phyloP scores from a whole-genome alignment of 805 yeast species.

The Candida berthetii region DNA sequence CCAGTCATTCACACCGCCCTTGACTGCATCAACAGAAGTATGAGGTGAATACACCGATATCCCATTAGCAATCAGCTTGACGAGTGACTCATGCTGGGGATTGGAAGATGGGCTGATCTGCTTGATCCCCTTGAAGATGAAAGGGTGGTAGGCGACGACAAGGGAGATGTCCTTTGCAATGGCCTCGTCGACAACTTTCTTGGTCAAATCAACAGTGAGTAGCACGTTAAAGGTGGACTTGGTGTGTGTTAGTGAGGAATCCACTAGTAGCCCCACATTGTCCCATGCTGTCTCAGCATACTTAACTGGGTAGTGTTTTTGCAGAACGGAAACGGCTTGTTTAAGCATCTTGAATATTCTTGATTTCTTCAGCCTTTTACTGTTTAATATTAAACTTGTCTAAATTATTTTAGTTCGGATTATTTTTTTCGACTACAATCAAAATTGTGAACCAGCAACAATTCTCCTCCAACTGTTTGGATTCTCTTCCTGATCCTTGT shows the following conservation, averaged over 20 bases:
- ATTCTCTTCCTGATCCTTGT: too few relatives aligned
- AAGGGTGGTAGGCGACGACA: constrained; percentile 89
- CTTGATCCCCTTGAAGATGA: constrained; percentile 86
- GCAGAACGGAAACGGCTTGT: constrained; percentile 45
- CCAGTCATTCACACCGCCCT: constrained; percentile 95
- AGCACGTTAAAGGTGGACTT: constrained; percentile 30
- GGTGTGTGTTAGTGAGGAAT: constrained; percentile 36
- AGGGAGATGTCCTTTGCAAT: constrained; percentile 44
- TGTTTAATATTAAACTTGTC: too few relatives aligned
- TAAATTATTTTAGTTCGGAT: too few relatives aligned
- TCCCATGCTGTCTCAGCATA: constrained; percentile 93
- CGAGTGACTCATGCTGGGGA: constrained; percentile 77
- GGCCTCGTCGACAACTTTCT: constrained; percentile 83
- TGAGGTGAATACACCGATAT: constrained; percentile 93
- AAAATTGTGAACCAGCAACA: too few relatives aligned
- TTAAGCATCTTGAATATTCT: constrained; percentile 33
- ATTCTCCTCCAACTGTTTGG: too few relatives aligned
- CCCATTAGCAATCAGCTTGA: constrained; percentile 68
- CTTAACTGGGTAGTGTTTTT: constrained; percentile 70
- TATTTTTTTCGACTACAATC: too few relatives aligned
- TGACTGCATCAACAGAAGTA: constrained; percentile 91
- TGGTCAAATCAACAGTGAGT: constrained; percentile 81
- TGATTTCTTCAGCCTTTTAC: too few relatives aligned
- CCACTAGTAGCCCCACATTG: constrained; percentile 87
- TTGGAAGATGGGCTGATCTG: constrained; percentile 50